These are phyloP conservation scores for Apophysomyces variabilis DNA, from an alignment of 371 early-diverging fungal species.

Conservation along the genomic window DNA sequence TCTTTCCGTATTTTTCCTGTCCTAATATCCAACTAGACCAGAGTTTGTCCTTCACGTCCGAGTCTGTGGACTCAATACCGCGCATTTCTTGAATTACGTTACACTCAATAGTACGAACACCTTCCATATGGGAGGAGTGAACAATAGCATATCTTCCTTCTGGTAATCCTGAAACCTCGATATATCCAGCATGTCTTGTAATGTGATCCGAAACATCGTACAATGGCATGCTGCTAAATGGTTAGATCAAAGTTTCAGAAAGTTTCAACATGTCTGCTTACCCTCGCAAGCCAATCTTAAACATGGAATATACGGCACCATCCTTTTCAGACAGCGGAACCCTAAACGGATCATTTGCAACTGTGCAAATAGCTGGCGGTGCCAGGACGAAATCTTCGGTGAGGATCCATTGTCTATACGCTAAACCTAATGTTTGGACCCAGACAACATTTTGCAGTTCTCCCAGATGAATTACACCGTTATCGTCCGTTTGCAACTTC, in stretches of 20 bases:
- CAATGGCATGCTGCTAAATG: constrained; percentile 6
- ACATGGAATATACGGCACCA: constrained; percentile 23
- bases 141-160: constrained; percentile 35
- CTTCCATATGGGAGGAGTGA: constrained; percentile 5
- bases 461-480: constrained; percentile 53
- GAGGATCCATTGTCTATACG: constrained; percentile 20
- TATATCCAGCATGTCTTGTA: not conserved
- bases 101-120: constrained; percentile 1
- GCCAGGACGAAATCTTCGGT: constrained; percentile 4
- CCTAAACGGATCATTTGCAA: constrained; percentile 32
- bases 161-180: constrained; percentile 32
- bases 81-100: not conserved
- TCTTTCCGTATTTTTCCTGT: constrained; percentile 10
- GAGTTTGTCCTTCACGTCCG: not conserved
- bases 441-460: constrained; percentile 28
- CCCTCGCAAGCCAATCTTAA: constrained; percentile 19
- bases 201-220: constrained; percentile 20
- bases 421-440: constrained; percentile 9
- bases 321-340: constrained; percentile 26
- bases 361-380: constrained; percentile 27
- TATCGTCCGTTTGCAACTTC: constrained; percentile 41
- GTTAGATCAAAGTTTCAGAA: not conserved
- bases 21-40: not conserved
- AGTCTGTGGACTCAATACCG: not conserved
- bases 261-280: constrained; percentile 16